Evolutionary conservation across 345 rosid genomes (phyloP).

Genomic region (Turritis glabra): DNA sequence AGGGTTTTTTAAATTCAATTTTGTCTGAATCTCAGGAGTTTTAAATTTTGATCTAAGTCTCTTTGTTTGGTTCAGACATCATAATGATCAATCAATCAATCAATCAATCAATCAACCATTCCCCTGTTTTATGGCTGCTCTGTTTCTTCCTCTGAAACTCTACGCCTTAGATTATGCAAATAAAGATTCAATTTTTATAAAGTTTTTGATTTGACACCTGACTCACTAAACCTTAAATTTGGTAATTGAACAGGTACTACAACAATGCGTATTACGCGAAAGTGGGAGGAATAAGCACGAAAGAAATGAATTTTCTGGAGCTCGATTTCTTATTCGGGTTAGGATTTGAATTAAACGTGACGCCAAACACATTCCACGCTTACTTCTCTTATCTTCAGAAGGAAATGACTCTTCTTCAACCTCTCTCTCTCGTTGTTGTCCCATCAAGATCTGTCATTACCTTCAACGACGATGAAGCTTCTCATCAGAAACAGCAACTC

Average conservation of each 20-base stretch:
- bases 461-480: slow-evolving; percentile 67
- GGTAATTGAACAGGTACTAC: slow-evolving; percentile 54
- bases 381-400: slow-evolving; percentile 68
- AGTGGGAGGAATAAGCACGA: slow-evolving; percentile 88
- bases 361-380: slow-evolving; percentile 70
- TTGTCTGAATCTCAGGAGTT: neutral
- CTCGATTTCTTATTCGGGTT: slow-evolving; percentile 82
- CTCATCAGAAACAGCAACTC: slow-evolving; percentile 68
- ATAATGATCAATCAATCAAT: neutral
- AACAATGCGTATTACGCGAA: slow-evolving; percentile 93
- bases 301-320: slow-evolving; percentile 84
- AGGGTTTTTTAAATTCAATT: too few species aligned
- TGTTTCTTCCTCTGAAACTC: slow-evolving; percentile 3
- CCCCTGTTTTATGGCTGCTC: slow-evolving; percentile 3
- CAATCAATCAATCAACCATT: neutral
- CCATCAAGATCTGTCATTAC: slow-evolving; percentile 45
- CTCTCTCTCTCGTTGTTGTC: slow-evolving; percentile 37
- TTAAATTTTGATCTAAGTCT: neutral
- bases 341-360: slow-evolving; percentile 77
- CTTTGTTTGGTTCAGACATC: neutral
- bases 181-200: slow-evolving; percentile 1
- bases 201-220: neutral
- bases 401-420: slow-evolving; percentile 62
- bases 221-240: neutral
- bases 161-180: neutral